Base-by-base conservation (phyloP, 768 basidiomycete genomes). In the Symmetrospora coprosmae region DNA sequence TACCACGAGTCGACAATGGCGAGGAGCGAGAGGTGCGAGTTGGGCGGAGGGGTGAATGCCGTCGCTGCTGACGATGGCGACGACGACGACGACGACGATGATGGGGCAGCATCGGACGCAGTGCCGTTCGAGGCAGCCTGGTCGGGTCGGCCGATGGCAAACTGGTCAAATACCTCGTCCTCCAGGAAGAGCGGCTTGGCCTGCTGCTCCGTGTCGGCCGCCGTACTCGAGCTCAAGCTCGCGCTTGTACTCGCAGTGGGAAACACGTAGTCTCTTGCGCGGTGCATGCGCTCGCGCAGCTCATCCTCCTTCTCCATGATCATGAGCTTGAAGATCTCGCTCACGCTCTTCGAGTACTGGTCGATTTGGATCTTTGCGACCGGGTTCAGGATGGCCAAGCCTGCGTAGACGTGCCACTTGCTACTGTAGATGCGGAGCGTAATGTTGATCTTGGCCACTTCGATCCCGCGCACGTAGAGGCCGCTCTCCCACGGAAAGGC, bases 1-100 rank as follows among this genome's bases (percentile, higher is more conserved):
- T 87, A 84, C 94, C 94, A 99, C 68, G 87, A 91, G 73, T 99
- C 94, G 19, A 96, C 94, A 90, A 99, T 97, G 16, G 91, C 90
- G 47, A 97, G 80, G 7, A 99, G 78, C 8, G 87, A 83, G 56
- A 97, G 81, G 71, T 99, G 92, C 0, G 88, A 91, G 71, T 97
- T 96, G 7, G 80, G 80, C 7, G 78, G 74, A 62, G 78, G 58
- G 9, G 35, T 30, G 21, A 14, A 4, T 34, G 38, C 52, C 47
- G 43, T n/a, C n/a, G 8, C 21, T 19, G 39, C 21, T 41, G 19
- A 25, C 33, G 51, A 50, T 25, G 31, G 11, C 8, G 40, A 64
- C 28, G n/a, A n/a, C n/a, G n/a, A n/a, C n/a, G n/a, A n/a, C n/a
- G n/a, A n/a, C n/a, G n/a, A n/a, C n/a, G n/a, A n/a, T n/a, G n/a